Base-by-base conservation (phyloP, 192 early-diverging fungal species). In the Coemansia sp. region DNA sequence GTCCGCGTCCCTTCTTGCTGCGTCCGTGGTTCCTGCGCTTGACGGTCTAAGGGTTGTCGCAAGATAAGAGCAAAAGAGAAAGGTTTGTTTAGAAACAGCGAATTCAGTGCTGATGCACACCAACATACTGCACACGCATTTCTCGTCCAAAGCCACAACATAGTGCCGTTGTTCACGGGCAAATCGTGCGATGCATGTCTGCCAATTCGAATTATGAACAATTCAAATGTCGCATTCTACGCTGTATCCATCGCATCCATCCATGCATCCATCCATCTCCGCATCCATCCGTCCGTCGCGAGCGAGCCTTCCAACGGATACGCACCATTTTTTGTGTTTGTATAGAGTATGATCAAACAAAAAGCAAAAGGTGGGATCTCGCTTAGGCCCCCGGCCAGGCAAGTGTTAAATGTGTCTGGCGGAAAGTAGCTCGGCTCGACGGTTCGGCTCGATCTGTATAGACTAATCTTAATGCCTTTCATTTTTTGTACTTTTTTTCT, bases 11-110 rank as follows among this genome's bases (percentile, higher is more conserved):
- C 82, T 93, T 84, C 91, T 99, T 99, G 90, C 88, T 91, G 76
- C 97, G 94, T 87, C 97, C 95, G 86, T 95, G 89, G 83, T 96
- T 98, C 86, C 96, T 93, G 89, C 95, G 91, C 88, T 97, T 98
- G 80, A 84, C 80, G 83, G 96, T 97, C 96, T 96, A 81, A 12
- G 46, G 24, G 26, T 50, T 35, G 19, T 41, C 36, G 36, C 44
- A 65, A 18, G 15, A 46, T 11, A 44, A 62, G 2, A 26, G 8
- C 3, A 50, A 60, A 54, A 41, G 21, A 40, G 14, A 39, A 17
- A 19, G 18, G 50, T 35, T 54, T 48, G 35, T 37, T 56, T 53
- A 56, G 11, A 46, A 38, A 19, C 9, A 19, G 42, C 8, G 24
- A 44, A 18, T 12, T 44, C 5, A 26, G 17, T 18, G 40, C 40